Base-by-base conservation (phyloP, 1,139 yeast genomes). In the Hemisphaericaspora subhashii region DNA sequence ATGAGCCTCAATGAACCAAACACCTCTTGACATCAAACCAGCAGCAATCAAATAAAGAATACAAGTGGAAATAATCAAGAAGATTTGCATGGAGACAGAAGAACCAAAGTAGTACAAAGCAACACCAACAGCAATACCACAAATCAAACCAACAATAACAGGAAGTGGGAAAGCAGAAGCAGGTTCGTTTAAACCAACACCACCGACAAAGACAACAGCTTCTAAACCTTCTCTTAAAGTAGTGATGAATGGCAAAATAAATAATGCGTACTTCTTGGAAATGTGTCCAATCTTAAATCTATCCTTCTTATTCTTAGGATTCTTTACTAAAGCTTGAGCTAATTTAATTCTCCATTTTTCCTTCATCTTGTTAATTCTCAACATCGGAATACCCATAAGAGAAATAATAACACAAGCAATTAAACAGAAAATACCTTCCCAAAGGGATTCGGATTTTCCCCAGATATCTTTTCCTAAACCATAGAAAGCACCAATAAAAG, bases 261-360 rank as follows among this genome's bases (percentile, higher is more conserved):
- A 86, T 80, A 88, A 74, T 33, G 89, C 83, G 60, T 87, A 86
- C 58, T 82, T 83, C 57, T 79, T 68, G 29, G 79, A 63, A 38
- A 67, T 62, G 48, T 61, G 57, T 32, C 72, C 64, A 36, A 72
- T 32, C 43, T 61, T 69, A 39, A 58, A 60, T 58, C 40, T 62
- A 12, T 29, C 32, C n/a, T 10, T 62, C 35, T 49, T 53, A 8
- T 51, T 47, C 23, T 54, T 54, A 28, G 74, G 69, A 33, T 63
- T 58, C 46, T 75, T 73, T 38, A 79, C 61, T 44, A 84, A 72
- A 29, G 94, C 86, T 47, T 76, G 78, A 12, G 96, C 95, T 55
- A 90, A 75, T 67, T 90, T 90, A 49, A 87, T 74, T 69, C 96
- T 82, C 88, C 96, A 90, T 65, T 89, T 90, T 53, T 82, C 92